Percentiles rank a stretch among this genome's conserved stretches.
These are phyloP conservation scores for Elaeis guineensis DNA, from an alignment of 176 grass and related monocot genomes.

Conservation along the genomic window DNA sequence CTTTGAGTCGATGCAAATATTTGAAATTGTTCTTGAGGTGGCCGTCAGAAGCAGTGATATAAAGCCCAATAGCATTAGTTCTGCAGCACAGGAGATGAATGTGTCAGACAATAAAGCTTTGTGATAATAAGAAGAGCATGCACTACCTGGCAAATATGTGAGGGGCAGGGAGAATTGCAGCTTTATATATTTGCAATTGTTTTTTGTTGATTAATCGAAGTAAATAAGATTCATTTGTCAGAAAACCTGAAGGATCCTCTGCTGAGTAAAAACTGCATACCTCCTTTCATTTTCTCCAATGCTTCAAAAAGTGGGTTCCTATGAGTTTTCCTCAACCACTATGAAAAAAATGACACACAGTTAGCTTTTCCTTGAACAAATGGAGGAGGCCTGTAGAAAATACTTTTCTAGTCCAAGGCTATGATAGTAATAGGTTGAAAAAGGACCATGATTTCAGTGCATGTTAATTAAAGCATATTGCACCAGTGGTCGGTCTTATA, in stretches of 20 bases:
- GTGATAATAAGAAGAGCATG: too few relatives aligned
- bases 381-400: too few relatives aligned
- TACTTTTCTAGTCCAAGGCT: too few relatives aligned
- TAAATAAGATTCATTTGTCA: too few relatives aligned
- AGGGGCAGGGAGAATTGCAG: too few relatives aligned
- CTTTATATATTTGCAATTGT: neutral
- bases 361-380: too few relatives aligned
- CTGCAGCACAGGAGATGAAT: conserved; percentile 33
- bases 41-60: conserved; percentile 84
- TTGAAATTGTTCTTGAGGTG: conserved; percentile 77
- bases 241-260: too few relatives aligned
- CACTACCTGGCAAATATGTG: too few relatives aligned
- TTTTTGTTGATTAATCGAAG: neutral
- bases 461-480: too few relatives aligned
- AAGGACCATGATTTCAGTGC: too few relatives aligned
- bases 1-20: conserved; percentile 81
- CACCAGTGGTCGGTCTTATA: too few relatives aligned
- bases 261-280: conserved; percentile 16
- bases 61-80: conserved; percentile 92
- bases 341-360: conserved; percentile 6
- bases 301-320: conserved; percentile 84
- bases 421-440: too few relatives aligned
- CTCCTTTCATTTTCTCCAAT: conserved; percentile 99
- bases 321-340: conserved; percentile 91
- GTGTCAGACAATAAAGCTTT: neutral